Base-by-base conservation (phyloP, 768 basidiomycete species). In the Pisolithus tinctorius region DNA sequence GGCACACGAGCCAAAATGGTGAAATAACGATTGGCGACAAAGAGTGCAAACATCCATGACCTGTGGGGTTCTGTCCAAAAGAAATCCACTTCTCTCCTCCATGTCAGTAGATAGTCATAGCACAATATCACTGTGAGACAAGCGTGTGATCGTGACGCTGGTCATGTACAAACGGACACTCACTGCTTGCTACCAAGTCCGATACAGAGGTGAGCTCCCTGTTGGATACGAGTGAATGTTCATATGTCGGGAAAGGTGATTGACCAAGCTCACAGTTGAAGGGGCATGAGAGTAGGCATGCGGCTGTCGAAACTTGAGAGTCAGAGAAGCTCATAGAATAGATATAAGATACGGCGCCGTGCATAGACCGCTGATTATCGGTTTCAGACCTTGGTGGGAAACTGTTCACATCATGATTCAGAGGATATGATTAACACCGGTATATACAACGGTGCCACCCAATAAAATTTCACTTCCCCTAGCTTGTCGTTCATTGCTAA, bases 41-140 rank as follows among this genome's bases (percentile, higher is more conserved):
- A 77, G 3, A 77, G 58, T 16, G 64, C 60, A 1, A 64, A 62
- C 2, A 59, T 66, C 64, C 66, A 71, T 36, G 62, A 68, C 4
- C 70, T 26, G 6, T 57, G 61, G 2, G 59, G 48, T 49, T 56
- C 54, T 8, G 44, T 55, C 79, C 80, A 81, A 61, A 73, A 75
- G 13, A 68, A 61, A 20, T 71, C 67, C 6, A 76, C 63, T 52
- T 81, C 80, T 27, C 52, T 47, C 1, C 55, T 44, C 4, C 81
- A 55, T 0, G 80, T 81, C 37, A 79, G 60, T 38, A 68, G 36
- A 52, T 75, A 77, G 45, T 81, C 80, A 45, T 76, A 74, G 14
- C 71, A 58, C 20, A 72, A 55, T 7, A 71, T 45, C n/a, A 42
- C 70, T 68, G 17, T 6, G n/a, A 34, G 14, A 11, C 9, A 31